Evolutionary conservation across 306 rosid genomes (phyloP).

Genomic region (Medicago arabica): DNA sequence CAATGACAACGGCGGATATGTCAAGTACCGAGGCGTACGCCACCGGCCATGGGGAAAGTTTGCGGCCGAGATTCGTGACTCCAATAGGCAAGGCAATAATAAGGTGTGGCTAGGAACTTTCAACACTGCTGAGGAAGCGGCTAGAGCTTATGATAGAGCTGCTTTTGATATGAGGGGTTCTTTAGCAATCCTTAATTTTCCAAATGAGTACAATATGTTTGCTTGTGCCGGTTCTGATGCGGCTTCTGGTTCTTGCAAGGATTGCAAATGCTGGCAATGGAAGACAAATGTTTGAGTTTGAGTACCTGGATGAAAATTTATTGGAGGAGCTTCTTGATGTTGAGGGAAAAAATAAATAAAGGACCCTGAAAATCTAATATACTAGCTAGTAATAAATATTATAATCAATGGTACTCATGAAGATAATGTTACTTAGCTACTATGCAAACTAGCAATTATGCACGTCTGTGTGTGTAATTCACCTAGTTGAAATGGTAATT

Average conservation of each 20-base stretch:
- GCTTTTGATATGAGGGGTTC: constrained; percentile 89
- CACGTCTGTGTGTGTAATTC: constrained; percentile 2
- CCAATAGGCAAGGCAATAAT: constrained; percentile 62
- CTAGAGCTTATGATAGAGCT: constrained; percentile 89
- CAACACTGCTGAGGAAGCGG: constrained; percentile 91
- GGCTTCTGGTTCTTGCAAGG: constrained; percentile 23
- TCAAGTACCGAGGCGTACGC: constrained; percentile 73
- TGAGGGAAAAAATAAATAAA: constrained; percentile 54
- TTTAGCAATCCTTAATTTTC: constrained; percentile 84
- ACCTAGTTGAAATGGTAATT: constrained; percentile 22
- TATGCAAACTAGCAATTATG: background rate
- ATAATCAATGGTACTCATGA: background rate
- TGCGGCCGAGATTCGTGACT: constrained; percentile 94
- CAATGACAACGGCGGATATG: constrained; percentile 49
- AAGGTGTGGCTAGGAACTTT: constrained; percentile 92
- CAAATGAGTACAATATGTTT: constrained; percentile 60
- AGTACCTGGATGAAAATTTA: constrained; percentile 74
- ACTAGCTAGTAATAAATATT: too few relatives aligned
- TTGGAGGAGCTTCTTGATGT: constrained; percentile 85
- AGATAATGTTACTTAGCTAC: constrained; percentile 21
- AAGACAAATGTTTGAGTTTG: constrained; percentile 73
- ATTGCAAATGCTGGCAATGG: constrained; percentile 26
- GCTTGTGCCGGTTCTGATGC: constrained; percentile 32
- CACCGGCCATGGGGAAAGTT: constrained; percentile 89
- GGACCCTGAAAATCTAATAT: constrained; percentile 23